phyloP scores from a whole-genome alignment of 495 filamentous ascomycete species.

The Choiromyces venosus region DNA sequence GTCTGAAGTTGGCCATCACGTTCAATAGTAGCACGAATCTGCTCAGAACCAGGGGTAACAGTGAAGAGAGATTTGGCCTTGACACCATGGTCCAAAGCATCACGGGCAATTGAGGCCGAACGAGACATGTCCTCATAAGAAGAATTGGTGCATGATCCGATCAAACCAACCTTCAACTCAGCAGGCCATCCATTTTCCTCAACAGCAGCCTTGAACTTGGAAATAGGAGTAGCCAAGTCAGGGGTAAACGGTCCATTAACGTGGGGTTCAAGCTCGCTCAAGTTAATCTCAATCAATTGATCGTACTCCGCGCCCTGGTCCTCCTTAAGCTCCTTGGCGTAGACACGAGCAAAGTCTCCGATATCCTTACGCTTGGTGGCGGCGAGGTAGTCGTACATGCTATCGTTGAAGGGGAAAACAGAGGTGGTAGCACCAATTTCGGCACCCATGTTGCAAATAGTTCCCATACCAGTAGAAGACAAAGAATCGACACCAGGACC shows the following conservation, averaged over 20 bases:
- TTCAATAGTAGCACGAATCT: conserved; percentile 91
- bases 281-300: conserved; percentile 91
- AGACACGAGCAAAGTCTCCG: conserved; percentile 78
- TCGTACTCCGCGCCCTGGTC: conserved; percentile 96
- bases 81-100: conserved; percentile 87
- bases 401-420: conserved; percentile 97
- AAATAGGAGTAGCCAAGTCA: conserved; percentile 95
- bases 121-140: conserved; percentile 99
- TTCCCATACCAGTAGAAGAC: conserved; percentile 61
- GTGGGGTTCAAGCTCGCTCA: conserved; percentile 90
- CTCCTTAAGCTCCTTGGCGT: conserved; percentile 78
- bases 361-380: conserved; percentile 89
- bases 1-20: conserved; percentile 94
- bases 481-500: conserved; percentile 72
- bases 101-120: conserved; percentile 86
- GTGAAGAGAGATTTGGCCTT: conserved; percentile 93
- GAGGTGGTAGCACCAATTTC: conserved; percentile 80
- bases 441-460: conserved; percentile 68
- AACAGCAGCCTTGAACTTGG: conserved; percentile 92
- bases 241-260: conserved; percentile 99
- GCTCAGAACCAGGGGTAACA: conserved; percentile 94
- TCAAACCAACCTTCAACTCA: conserved; percentile 92
- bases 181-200: conserved; percentile 93
- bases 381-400: conserved; percentile 90
- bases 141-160: conserved; percentile 99